phyloP scores from a whole-genome alignment of 345 rosid genomes.

The Heritiera littoralis region DNA sequence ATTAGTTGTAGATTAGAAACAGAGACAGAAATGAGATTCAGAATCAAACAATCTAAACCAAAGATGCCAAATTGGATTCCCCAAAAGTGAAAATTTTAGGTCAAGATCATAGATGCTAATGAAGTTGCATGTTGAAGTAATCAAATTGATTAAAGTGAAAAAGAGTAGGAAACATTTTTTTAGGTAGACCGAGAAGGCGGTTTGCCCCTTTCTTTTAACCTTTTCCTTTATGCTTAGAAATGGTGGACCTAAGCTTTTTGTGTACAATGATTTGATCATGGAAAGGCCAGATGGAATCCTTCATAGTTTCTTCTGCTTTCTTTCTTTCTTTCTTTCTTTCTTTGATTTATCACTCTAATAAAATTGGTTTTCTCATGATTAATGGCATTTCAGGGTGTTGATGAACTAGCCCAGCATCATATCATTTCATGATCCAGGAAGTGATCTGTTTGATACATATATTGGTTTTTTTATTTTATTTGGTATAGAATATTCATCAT shows the following conservation, averaged over 20 bases:
- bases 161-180: neutral
- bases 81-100: neutral
- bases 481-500: neutral
- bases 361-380: neutral
- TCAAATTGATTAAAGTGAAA: slow-evolving; percentile 1
- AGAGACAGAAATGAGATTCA: neutral
- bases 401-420: neutral
- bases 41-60: neutral
- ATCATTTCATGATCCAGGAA: neutral
- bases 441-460: neutral
- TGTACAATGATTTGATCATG: slow-evolving; percentile 2
- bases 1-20: neutral
- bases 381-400: neutral
- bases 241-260: neutral
- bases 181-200: neutral
- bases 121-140: slow-evolving; percentile 11
- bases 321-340: neutral
- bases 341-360: neutral
- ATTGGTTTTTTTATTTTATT: neutral
- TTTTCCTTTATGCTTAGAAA: neutral
- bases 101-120: neutral
- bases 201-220: too few relatives aligned
- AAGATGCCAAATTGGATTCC: neutral
- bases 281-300: neutral
- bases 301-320: neutral